Evolutionary conservation across 1,284 basidiomycete species (phyloP).

Genomic region (Blastosporella zonata): DNA sequence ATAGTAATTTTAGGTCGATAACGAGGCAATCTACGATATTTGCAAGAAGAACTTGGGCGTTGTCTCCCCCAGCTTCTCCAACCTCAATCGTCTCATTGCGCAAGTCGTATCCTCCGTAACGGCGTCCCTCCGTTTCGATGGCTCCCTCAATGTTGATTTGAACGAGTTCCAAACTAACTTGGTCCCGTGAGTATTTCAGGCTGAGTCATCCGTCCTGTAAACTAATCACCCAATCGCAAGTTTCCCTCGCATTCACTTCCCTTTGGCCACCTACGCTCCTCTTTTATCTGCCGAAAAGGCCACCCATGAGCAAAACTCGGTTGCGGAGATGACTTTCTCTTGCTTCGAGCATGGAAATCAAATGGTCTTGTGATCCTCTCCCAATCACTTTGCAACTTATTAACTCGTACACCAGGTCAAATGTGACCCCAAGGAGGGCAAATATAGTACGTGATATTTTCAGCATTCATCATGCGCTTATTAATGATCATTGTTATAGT

Average conservation of each 20-base stretch:
- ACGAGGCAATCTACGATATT: conserved; percentile 98
- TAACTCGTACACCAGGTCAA: conserved; percentile 56
- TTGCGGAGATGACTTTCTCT: conserved; percentile 97
- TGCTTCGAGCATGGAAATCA: conserved; percentile 98
- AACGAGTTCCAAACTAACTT: conserved; percentile 99
- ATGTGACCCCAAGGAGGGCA: conserved; percentile 93
- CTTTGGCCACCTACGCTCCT: conserved; percentile 93
- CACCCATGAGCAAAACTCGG: conserved; percentile 96
- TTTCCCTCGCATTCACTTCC: conserved; percentile 98
- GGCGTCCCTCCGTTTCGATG: conserved; percentile 96
- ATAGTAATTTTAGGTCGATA: conserved; percentile 68
- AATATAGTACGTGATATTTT: conserved; percentile 76
- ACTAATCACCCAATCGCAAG: conserved; percentile 34
- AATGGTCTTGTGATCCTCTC: conserved; percentile 60
- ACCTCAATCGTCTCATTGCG: conserved; percentile 96
- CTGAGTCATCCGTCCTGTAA: conserved; percentile 6
- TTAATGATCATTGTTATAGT: conserved; percentile 37
- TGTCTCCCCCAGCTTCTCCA: conserved; percentile 85
- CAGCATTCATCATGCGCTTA: conserved; percentile 4
- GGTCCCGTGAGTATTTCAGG: conserved; percentile 73
- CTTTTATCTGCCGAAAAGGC: conserved; percentile 88
- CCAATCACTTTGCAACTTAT: conserved; percentile 1
- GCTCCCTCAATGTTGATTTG: conserved; percentile 96
- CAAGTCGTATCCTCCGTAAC: conserved; percentile 98
- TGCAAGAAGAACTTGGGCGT: conserved; percentile 96